A percentile compares a stretch with the other conserved stretches of the same genome.
Evolutionary conservation across 306 rosid species (phyloP).

Genomic region (Pterocarpus santalinus): DNA sequence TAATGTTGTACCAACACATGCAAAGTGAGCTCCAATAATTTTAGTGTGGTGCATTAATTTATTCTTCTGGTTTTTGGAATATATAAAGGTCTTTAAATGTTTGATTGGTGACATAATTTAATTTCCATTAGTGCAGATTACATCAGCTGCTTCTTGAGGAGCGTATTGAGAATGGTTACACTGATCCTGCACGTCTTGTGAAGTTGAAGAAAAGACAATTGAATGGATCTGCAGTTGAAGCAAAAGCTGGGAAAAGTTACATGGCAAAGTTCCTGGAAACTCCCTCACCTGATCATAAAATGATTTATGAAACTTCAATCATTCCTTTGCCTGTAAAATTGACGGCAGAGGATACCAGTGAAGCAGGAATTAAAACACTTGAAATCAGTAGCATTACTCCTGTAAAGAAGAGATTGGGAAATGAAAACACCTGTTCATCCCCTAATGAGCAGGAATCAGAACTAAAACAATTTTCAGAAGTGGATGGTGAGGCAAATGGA

Average conservation of each 20-base stretch:
- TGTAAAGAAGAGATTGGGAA: slow-evolving; percentile 57
- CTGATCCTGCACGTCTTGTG: slow-evolving; percentile 82
- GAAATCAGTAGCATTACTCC: slow-evolving; percentile 80
- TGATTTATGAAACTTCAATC: slow-evolving; percentile 72
- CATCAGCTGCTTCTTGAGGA: slow-evolving; percentile 97
- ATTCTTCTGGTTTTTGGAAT: slow-evolving; percentile 38
- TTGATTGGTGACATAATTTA: slow-evolving; percentile 50
- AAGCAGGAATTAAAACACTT: slow-evolving; percentile 75
- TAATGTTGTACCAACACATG: slow-evolving; percentile 71
- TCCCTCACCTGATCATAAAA: slow-evolving; percentile 74
- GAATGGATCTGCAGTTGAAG: slow-evolving; percentile 66
- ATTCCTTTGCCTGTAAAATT: slow-evolving; percentile 56
- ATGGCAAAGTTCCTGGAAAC: slow-evolving; percentile 84
- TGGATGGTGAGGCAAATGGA: slow-evolving; percentile 45
- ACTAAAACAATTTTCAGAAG: slow-evolving; percentile 54
- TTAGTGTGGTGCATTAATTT: slow-evolving; percentile 43
- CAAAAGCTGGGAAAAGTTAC: slow-evolving; percentile 78
- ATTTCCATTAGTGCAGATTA: slow-evolving; percentile 66
- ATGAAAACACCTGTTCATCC: slow-evolving; percentile 62
- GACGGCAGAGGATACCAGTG: slow-evolving; percentile 60
- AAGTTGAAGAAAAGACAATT: slow-evolving; percentile 90
- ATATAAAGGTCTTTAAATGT: slow-evolving; percentile 36
- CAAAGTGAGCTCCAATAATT: slow-evolving; percentile 72
- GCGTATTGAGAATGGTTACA: slow-evolving; percentile 76
- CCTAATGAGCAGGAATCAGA: slow-evolving; percentile 57